Evolutionary conservation across 2,329 filamentous ascomycete genomes (phyloP), one percentile per base, ranked within the genome.

Genomic region (Thielaviopsis ethacetica): DNA sequence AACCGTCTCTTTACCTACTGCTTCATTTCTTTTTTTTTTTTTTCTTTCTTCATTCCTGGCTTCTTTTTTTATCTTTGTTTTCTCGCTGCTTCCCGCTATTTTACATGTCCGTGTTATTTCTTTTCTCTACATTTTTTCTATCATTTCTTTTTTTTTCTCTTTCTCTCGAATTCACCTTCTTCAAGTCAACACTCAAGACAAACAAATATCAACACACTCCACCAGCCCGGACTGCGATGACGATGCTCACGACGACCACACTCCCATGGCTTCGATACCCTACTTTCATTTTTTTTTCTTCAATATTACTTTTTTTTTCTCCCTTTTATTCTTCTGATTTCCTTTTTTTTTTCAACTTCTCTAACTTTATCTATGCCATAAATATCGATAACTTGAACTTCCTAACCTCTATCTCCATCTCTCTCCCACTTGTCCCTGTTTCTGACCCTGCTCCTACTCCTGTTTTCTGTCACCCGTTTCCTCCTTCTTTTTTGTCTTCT

Each of bases 281-380:
- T 58, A 53, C 57, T 61, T 61, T 61, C 57, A 56, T 59, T 54
- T 56, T 44, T 52, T 56, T 51, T 55, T 55, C 34, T 59, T 52
- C 55, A 62, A 17, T 44, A 44, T n/a, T 44, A 44, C 17, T 62
- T 62, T 60, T 56, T 63, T 44, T 57, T 65, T 64, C 62, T 65
- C 65, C 68, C 66, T 65, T 63, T 63, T 51, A 47, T 27, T 21
- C 26, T 30, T 10, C 27, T 5, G 53, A 54, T 12, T n/a, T 27
- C 26, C 65, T 67, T 66, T 66, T 63, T 63, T 51, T 19, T 27
- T 21, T 21, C 21, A 19, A 26, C 30, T 24, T 38, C 30, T 55
- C 27, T 19, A 55, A 21, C n/a, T 15, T 26, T 30, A 19, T 17
- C 38, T 44, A 44, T 44, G 38, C 38, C 38, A 17, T 44, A 44